phyloP scores from a whole-genome alignment of 306 rosid species.

The Trifolium pratense region DNA sequence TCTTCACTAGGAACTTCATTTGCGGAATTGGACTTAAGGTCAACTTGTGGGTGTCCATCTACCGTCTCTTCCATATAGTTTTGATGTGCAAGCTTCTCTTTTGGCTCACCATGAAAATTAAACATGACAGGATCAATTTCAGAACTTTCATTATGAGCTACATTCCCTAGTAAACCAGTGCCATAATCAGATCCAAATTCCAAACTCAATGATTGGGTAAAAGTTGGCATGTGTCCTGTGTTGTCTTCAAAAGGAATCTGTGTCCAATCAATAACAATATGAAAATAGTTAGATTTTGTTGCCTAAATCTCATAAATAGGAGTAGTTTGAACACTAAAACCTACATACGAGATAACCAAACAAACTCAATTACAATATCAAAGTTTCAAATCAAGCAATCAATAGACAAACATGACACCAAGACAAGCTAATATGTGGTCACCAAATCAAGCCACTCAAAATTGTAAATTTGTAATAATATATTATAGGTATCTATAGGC shows the following conservation, averaged over 20 bases:
- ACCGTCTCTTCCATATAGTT: constrained; percentile 45
- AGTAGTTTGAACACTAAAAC: background rate
- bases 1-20: constrained; percentile 57
- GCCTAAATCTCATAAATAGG: constrained; percentile 24
- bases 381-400: constrained; percentile 34
- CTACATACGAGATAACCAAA: constrained; percentile 8
- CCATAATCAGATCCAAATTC: constrained; percentile 52
- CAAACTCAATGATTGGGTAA: constrained; percentile 56
- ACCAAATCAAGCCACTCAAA: constrained; percentile 18
- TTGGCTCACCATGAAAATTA: constrained; percentile 47
- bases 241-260: constrained; percentile 70
- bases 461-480: background rate
- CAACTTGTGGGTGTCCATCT: constrained; percentile 49
- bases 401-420: constrained; percentile 36
- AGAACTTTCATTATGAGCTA: constrained; percentile 41
- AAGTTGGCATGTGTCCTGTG: constrained; percentile 50
- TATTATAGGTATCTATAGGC: constrained; percentile 26
- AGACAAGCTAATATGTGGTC: constrained; percentile 8
- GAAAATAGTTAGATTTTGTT: constrained; percentile 28
- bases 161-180: constrained; percentile 45
- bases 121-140: constrained; percentile 45
- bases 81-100: constrained; percentile 49
- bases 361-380: constrained; percentile 22
- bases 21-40: constrained; percentile 42
- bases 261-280: constrained; percentile 33